Percentiles rank a stretch among this genome's conserved stretches.
Conservation (phyloP, 768 basidiomycete species). For the Suillus decipiens region DNA sequence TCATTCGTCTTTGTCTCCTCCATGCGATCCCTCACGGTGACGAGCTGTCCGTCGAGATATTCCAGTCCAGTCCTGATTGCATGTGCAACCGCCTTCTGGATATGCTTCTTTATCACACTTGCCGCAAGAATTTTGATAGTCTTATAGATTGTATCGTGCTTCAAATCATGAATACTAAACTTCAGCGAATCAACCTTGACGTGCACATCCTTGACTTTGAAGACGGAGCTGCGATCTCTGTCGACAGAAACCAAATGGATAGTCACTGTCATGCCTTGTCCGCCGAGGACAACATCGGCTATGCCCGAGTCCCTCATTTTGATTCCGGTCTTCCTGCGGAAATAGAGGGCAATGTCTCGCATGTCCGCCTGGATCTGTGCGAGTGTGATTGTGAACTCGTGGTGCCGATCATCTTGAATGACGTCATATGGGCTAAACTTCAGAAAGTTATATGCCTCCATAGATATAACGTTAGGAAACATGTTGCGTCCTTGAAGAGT, state of each 20-base stretch:
- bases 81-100: constrained; percentile 60
- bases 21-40: constrained; percentile 82
- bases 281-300: constrained; percentile 84
- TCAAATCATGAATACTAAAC: constrained; percentile 88
- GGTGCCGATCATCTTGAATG: constrained; percentile 58
- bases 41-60: constrained; percentile 87
- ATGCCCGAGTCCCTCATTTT: constrained; percentile 81
- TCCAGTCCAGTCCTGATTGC: constrained; percentile 81
- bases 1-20: constrained; percentile 56
- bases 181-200: constrained; percentile 88
- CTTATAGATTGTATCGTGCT: constrained; percentile 89
- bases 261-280: constrained; percentile 73
- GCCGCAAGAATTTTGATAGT: constrained; percentile 79
- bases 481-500: constrained; percentile 86
- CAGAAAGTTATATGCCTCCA: constrained; percentile 81
- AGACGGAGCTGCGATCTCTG: constrained; percentile 69
- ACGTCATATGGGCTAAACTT: constrained; percentile 78
- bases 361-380: constrained; percentile 92
- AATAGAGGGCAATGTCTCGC: constrained; percentile 91
- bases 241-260: constrained; percentile 61
- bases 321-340: constrained; percentile 82
- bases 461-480: constrained; percentile 74
- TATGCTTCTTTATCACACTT: constrained; percentile 74
- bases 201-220: constrained; percentile 68
- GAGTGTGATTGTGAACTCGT: constrained; percentile 75